Conservation (phyloP, 2,329 filamentous ascomycete species). For the Diaporthe citri region DNA sequence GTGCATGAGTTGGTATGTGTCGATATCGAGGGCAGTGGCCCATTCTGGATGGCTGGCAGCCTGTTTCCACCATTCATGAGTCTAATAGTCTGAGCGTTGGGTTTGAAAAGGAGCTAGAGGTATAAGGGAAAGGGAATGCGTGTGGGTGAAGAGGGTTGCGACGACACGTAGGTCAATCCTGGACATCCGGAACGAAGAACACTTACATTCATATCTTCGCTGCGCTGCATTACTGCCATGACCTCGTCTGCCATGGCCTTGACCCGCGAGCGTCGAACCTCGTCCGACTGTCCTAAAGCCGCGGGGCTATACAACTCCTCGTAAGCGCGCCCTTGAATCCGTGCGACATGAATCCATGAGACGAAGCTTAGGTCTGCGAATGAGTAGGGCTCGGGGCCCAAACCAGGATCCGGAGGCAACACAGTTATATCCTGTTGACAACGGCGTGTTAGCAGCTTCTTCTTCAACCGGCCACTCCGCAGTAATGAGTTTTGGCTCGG, state of each 20-base stretch:
- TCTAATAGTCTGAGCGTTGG: not conserved
- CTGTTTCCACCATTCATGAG: not conserved
- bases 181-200: not conserved
- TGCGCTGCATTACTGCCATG: not conserved
- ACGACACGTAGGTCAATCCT: too few relatives aligned
- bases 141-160: not conserved
- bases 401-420: not conserved
- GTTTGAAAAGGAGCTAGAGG: too few relatives aligned
- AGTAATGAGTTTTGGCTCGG: not conserved
- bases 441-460: not conserved
- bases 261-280: constrained; percentile 10
- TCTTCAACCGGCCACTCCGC: not conserved
- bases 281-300: not conserved
- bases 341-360: constrained; percentile 14
- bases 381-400: not conserved
- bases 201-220: not conserved
- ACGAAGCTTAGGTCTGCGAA: not conserved
- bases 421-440: not conserved
- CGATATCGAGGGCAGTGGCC: not conserved
- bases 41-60: not conserved
- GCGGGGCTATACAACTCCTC: constrained; percentile 15
- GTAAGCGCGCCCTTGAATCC: constrained; percentile 16
- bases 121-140: not conserved
- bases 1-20: constrained; percentile 13
- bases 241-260: constrained; percentile 22